These are phyloP conservation scores for Voacanga thouarsii DNA, from an alignment of 257 asterid genomes.

Conservation along the genomic window DNA sequence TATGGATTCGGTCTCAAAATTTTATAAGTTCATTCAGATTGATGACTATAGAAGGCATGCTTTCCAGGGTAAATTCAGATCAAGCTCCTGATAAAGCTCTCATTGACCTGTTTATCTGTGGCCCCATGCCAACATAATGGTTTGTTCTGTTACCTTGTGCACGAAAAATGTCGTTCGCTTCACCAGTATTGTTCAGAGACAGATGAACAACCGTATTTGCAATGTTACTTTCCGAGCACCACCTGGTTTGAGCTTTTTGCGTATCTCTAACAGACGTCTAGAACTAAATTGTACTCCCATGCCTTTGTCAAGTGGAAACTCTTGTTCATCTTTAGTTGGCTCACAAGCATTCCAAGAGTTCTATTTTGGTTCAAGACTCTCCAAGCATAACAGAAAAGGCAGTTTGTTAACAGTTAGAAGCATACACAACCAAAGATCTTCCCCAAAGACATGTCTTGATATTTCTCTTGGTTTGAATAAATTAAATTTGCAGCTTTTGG, in stretches of 20 bases:
- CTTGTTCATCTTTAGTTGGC: slow-evolving; percentile 26
- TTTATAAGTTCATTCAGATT: not conserved
- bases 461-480: slow-evolving; percentile 37
- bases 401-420: slow-evolving; percentile 42
- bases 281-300: slow-evolving; percentile 25
- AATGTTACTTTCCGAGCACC: slow-evolving; percentile 37
- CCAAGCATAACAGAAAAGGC: slow-evolving; percentile 29
- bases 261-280: slow-evolving; percentile 26
- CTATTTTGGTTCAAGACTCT: slow-evolving; percentile 23
- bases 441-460: slow-evolving; percentile 26
- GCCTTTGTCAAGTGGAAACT: slow-evolving; percentile 27
- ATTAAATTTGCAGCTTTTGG: slow-evolving; percentile 41
- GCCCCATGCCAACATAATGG: slow-evolving; percentile 39
- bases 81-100: slow-evolving; percentile 15
- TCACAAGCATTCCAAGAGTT: slow-evolving; percentile 35
- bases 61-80: slow-evolving; percentile 16
- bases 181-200: slow-evolving; percentile 35
- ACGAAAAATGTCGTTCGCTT: slow-evolving; percentile 38
- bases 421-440: slow-evolving; percentile 25
- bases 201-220: slow-evolving; percentile 39
- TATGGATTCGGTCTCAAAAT: not conserved
- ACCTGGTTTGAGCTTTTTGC: slow-evolving; percentile 28
- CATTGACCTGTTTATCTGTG: slow-evolving; percentile 13
- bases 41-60: not conserved
- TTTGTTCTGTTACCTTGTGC: slow-evolving; percentile 39